These are phyloP conservation scores for Diplocarpon rosae DNA, from an alignment of 2,329 filamentous ascomycete species.

Conservation along the genomic window DNA sequence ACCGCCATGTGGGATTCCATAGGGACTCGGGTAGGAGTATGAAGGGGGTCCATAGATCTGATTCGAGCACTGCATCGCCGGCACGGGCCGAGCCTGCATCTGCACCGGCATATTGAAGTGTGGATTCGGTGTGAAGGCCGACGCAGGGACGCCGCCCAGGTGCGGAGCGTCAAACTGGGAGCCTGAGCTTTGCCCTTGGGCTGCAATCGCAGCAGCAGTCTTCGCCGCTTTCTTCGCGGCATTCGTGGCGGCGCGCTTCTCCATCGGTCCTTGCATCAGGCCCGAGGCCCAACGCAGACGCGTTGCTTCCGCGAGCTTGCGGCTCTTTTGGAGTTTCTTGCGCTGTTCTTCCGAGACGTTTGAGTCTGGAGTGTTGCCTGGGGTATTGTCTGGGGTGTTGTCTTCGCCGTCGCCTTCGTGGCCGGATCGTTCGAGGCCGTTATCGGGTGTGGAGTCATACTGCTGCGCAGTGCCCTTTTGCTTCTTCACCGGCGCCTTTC, in stretches of 20 bases:
- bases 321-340: conserved; percentile 10
- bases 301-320: conserved; percentile 8
- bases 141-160: conserved; percentile 1
- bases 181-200: conserved; percentile 1
- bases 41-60: background rate
- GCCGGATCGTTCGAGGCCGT: background rate
- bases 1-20: too few species aligned
- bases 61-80: background rate
- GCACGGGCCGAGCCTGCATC: background rate
- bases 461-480: background rate
- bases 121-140: background rate
- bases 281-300: conserved; percentile 44
- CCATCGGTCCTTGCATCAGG: conserved; percentile 48
- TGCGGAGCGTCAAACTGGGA: background rate
- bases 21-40: too few species aligned
- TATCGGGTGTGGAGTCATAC: too few species aligned
- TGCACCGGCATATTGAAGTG: background rate
- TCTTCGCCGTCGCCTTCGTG: conserved; percentile 4
- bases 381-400: background rate
- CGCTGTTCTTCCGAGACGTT: background rate
- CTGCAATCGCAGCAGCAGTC: too few species aligned
- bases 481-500: background rate
- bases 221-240: conserved; percentile 43
- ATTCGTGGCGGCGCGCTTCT: conserved; percentile 48
- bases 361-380: too few species aligned